These are phyloP conservation scores for Pichia occidentalis DNA, from an alignment of 805 yeast species.

Conservation along the genomic window DNA sequence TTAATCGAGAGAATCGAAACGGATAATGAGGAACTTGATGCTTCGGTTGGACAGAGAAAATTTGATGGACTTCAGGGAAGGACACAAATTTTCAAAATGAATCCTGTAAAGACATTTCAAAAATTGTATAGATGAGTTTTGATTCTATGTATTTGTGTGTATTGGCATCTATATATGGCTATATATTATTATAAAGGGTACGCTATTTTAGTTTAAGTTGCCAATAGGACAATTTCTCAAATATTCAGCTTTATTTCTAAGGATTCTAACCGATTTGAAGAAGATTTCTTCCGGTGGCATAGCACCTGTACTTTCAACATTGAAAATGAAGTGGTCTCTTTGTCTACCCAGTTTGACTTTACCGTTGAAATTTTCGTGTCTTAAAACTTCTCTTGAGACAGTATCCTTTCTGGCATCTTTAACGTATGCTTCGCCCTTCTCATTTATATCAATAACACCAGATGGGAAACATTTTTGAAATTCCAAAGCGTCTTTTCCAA, in stretches of 20 bases:
- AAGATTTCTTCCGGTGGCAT: conserved; percentile 96
- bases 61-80: conserved; percentile 43
- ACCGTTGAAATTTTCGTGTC: conserved; percentile 86
- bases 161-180: conserved; percentile 2
- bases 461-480: conserved; percentile 88
- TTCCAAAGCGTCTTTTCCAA: conserved; percentile 67
- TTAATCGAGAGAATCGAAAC: conserved; percentile 24
- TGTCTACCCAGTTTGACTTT: conserved; percentile 87
- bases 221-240: conserved; percentile 73
- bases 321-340: conserved; percentile 89
- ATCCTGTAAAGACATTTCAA: conserved; percentile 27
- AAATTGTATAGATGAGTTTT: conserved; percentile 7
- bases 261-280: conserved; percentile 78
- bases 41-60: conserved; percentile 14
- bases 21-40: conserved; percentile 19
- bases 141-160: not conserved
- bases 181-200: not conserved
- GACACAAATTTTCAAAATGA: conserved; percentile 30
- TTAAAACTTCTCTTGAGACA: conserved; percentile 90
- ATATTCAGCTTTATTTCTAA: conserved; percentile 79
- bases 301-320: conserved; percentile 93
- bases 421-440: conserved; percentile 66
- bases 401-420: conserved; percentile 92
- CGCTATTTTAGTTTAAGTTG: conserved; percentile 21
- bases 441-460: conserved; percentile 79